phyloP scores from a whole-genome alignment of 306 rosid species.

The Prunus mira region DNA sequence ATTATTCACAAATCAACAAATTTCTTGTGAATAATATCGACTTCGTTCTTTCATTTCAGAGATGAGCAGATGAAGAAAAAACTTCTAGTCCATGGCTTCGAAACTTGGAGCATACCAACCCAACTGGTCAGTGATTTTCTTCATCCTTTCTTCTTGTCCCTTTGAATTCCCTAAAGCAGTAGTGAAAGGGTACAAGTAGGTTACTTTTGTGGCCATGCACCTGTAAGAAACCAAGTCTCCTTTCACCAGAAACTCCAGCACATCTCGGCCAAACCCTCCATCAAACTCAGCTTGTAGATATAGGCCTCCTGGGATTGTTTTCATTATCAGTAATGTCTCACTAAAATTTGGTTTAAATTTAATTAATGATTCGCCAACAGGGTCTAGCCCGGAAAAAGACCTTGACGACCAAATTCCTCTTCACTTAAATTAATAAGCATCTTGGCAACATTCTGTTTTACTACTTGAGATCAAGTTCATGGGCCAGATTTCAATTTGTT shows the following conservation, averaged over 20 bases:
- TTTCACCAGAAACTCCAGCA: slow-evolving; percentile 86
- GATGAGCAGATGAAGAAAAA: background rate
- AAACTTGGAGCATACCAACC: slow-evolving; percentile 95
- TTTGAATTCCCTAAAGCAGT: slow-evolving; percentile 89
- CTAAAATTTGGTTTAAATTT: background rate
- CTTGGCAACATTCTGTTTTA: background rate
- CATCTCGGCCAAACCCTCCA: slow-evolving; percentile 78
- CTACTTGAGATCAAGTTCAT: background rate
- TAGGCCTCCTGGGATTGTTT: slow-evolving; percentile 61
- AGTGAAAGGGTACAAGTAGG: slow-evolving; percentile 86
- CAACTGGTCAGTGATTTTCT: slow-evolving; percentile 62
- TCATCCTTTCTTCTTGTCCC: slow-evolving; percentile 82
- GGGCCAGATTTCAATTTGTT: background rate
- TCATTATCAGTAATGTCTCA: background rate
- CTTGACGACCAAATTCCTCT: too few species aligned
- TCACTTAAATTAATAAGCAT: too few species aligned
- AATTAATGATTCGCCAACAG: too few species aligned
- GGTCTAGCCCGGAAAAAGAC: too few species aligned
- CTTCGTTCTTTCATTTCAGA: background rate
- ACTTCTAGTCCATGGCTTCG: slow-evolving; percentile 54
- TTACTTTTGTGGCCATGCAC: slow-evolving; percentile 76
- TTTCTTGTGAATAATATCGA: background rate
- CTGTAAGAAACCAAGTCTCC: slow-evolving; percentile 74
- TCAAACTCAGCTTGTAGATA: slow-evolving; percentile 88
- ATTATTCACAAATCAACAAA: background rate